These are phyloP conservation scores for Chrysoporthe puriensis DNA, from an alignment of 2,329 filamentous ascomycete genomes.

Conservation along the genomic window DNA sequence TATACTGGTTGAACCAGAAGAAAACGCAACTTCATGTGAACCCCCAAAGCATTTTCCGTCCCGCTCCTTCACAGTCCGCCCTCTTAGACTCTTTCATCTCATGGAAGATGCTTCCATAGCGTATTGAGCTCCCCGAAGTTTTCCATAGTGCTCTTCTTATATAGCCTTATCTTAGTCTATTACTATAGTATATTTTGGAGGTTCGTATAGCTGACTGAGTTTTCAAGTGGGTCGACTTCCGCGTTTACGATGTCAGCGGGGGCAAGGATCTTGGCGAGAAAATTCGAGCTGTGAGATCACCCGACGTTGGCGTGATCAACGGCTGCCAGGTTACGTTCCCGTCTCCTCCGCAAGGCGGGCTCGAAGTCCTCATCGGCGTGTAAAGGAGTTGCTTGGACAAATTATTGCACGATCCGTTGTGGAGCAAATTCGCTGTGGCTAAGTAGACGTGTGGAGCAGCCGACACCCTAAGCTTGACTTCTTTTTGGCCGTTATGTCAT, in stretches of 20 bases:
- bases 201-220: not conserved
- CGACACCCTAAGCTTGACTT: too few relatives aligned
- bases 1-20: not conserved
- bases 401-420: slow-evolving; percentile 37
- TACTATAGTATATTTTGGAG: too few relatives aligned
- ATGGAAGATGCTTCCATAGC: too few relatives aligned
- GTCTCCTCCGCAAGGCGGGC: slow-evolving; percentile 37
- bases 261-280: slow-evolving; percentile 37
- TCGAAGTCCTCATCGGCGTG: slow-evolving; percentile 41
- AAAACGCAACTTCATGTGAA: not conserved
- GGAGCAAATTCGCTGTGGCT: slow-evolving; percentile 31
- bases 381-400: slow-evolving; percentile 35
- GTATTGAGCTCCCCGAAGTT: too few relatives aligned
- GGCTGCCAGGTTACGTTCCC: slow-evolving; percentile 39
- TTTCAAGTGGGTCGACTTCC: slow-evolving; percentile 37
- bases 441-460: not conserved
- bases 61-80: too few relatives aligned
- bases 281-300: slow-evolving; percentile 38
- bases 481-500: too few relatives aligned
- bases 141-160: too few relatives aligned
- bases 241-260: slow-evolving; percentile 40
- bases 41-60: too few relatives aligned
- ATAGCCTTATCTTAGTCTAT: too few relatives aligned
- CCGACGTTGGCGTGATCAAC: slow-evolving; percentile 40
- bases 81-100: too few relatives aligned